Evolutionary conservation across 1,284 basidiomycete genomes (phyloP), one percentile per base, ranked within the genome.

Genomic region (Moesziomyces globuligerus): DNA sequence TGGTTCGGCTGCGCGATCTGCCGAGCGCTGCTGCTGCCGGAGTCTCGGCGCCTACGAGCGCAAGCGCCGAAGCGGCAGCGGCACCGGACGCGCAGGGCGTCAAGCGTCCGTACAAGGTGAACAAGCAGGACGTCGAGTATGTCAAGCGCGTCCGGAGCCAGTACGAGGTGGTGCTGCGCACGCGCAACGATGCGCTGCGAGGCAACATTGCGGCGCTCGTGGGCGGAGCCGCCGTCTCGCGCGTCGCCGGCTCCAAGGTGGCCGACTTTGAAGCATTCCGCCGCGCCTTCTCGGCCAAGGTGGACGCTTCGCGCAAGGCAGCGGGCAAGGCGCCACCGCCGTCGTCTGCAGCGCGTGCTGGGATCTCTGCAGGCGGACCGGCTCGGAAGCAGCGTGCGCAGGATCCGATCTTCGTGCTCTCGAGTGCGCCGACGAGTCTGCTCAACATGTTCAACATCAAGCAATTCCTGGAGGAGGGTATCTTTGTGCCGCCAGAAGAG

Each of bases 401-500:
- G 51, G 74, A 90, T 83, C 94, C 94, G 0, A 98, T 98, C 79
- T 94, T 98, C 81, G 90, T 98, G 84, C 93, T 98, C 36, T 95
- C 94, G 0, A 96, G 93, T 0, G 94, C 92, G 1, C 94, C 94
- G 0, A 97, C 94, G 0, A 90, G 94, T 8, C 88, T 98, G 51
- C 89, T 98, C 79, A 97, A 93, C 5, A 96, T 98, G 93, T 90
- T 94, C 87, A 98, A 98, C 82, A 93, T 98, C 61, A 92, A 92
- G 82, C 88, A 88, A 42, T 95, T 98, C 83, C 84, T 98, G 17
- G 92, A 97, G 84, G 91, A 97, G 77, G 89, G 93, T 2, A 85
- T 89, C 87, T 94, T 84, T 76, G 89, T 84, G 7, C 52, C 58
- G 11, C 50, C 71, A n/a, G 75, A 79, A 56, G 70, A 74, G 39